Evolutionary conservation across 2,329 filamentous ascomycete species (phyloP).

Genomic region (Pyrenophora tritici-repentis): DNA sequence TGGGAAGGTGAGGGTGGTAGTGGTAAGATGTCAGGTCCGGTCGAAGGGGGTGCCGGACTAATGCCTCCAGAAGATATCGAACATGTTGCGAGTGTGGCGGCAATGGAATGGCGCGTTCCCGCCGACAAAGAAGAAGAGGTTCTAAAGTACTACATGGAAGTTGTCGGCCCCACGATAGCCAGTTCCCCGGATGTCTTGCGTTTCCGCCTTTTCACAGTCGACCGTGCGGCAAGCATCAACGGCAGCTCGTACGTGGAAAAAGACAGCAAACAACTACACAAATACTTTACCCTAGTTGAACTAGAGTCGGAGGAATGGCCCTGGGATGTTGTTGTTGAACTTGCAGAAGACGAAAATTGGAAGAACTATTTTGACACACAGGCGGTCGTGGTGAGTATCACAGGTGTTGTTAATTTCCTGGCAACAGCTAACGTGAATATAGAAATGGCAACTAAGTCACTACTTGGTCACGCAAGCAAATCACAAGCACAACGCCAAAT

Average conservation of each 20-base stretch:
- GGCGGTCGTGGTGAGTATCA: conserved; percentile 15
- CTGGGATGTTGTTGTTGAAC: conserved; percentile 23
- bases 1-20: conserved; percentile 14
- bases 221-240: conserved; percentile 13
- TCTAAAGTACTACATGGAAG: conserved; percentile 11
- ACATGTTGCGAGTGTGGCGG: conserved; percentile 17
- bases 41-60: conserved; percentile 3
- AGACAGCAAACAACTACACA: conserved; percentile 13
- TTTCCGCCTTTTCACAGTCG: conserved; percentile 21
- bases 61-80: conserved; percentile 14
- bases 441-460: conserved; percentile 24
- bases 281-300: conserved; percentile 19
- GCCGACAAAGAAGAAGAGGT: conserved; percentile 17
- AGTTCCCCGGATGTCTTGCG: conserved; percentile 20
- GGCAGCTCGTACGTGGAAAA: conserved; percentile 2
- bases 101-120: conserved; percentile 20
- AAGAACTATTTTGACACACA: conserved; percentile 19
- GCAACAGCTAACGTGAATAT: conserved; percentile 1
- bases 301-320: conserved; percentile 24
- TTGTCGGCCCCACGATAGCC: conserved; percentile 13
- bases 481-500: not conserved
- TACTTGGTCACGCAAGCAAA: conserved; percentile 13
- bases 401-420: not conserved
- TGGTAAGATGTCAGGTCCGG: conserved; percentile 9
- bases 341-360: conserved; percentile 18